Percentiles rank a stretch among this genome's conserved stretches.
These are phyloP conservation scores for Cryptococcus floricola DNA, from an alignment of 1,284 basidiomycete genomes.

Conservation along the genomic window DNA sequence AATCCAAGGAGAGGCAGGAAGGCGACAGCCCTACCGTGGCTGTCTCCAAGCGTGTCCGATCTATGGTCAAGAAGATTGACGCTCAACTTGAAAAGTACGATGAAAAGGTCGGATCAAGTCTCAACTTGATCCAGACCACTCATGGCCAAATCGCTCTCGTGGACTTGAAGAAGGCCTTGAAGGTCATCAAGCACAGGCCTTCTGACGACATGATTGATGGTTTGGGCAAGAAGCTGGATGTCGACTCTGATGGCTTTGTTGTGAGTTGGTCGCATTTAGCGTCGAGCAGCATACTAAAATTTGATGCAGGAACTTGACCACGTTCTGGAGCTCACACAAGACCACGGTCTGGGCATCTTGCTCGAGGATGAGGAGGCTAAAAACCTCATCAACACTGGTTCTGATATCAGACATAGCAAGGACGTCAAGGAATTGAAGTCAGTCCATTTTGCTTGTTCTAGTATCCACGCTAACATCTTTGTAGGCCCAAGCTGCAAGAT, in stretches of 20 bases:
- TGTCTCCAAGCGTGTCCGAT: constrained; percentile 87
- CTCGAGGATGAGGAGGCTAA: constrained; percentile 45
- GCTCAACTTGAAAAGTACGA: constrained; percentile 90
- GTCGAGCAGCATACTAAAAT: neutral
- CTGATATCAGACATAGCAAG: constrained; percentile 45
- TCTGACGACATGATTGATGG: constrained; percentile 59
- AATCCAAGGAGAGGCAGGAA: constrained; percentile 48
- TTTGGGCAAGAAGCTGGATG: constrained; percentile 89
- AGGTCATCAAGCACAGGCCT: constrained; percentile 90
- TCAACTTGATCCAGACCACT: constrained; percentile 92
- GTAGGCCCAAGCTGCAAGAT: constrained; percentile 46
- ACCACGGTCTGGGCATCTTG: constrained; percentile 46
- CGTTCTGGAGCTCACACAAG: constrained; percentile 49
- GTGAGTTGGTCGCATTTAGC: constrained; percentile 49
- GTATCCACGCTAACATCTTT: neutral
- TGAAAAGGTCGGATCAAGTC: constrained; percentile 76
- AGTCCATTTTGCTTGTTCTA: constrained; percentile 2
- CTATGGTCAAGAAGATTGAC: constrained; percentile 96
- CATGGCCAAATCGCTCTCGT: constrained; percentile 87
- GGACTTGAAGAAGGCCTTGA: constrained; percentile 85
- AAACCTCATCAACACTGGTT: constrained; percentile 42
- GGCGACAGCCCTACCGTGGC: constrained; percentile 50
- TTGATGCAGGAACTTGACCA: constrained; percentile 46
- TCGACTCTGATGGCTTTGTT: constrained; percentile 93
- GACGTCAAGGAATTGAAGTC: constrained; percentile 43